Evolutionary conservation across 805 yeast genomes (phyloP).

Genomic region (Schizosaccharomyces japonicus): DNA sequence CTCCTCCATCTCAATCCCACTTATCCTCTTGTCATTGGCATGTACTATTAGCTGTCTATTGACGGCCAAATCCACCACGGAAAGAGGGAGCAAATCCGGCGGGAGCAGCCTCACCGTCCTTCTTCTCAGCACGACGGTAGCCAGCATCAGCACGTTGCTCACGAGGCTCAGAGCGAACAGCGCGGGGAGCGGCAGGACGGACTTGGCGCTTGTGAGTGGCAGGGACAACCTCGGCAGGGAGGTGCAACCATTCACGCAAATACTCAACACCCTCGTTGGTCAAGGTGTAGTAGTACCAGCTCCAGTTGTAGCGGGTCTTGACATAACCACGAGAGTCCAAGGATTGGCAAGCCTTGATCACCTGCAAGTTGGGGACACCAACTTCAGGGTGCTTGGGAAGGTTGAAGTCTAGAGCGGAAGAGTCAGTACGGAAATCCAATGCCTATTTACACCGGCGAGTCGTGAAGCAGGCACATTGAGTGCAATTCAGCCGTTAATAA

Average conservation of each 20-base stretch:
- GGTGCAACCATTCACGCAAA: slow-evolving; percentile 93
- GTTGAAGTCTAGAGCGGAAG: slow-evolving; percentile 43
- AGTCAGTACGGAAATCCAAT: no score
- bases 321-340: slow-evolving; percentile 96
- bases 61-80: slow-evolving; percentile 7
- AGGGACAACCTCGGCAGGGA: slow-evolving; percentile 97
- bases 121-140: slow-evolving; percentile 27
- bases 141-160: slow-evolving; percentile 28
- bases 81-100: slow-evolving; percentile 5
- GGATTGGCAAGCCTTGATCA: slow-evolving; percentile 95
- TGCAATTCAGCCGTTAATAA: not conserved
- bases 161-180: slow-evolving; percentile 20
- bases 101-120: slow-evolving; percentile 15
- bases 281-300: slow-evolving; percentile 98
- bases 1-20: no score
- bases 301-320: slow-evolving; percentile 99
- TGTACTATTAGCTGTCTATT: no score
- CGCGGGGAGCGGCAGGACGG: slow-evolving; percentile 24
- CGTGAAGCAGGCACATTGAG: no score
- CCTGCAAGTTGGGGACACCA: slow-evolving; percentile 10
- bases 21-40: no score
- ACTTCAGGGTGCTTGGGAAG: slow-evolving; percentile 95
- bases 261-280: slow-evolving; percentile 98
- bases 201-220: slow-evolving; percentile 89
- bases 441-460: no score